Conservation (phyloP, 345 rosid genomes). For the Chamaenerion angustifolium region DNA sequence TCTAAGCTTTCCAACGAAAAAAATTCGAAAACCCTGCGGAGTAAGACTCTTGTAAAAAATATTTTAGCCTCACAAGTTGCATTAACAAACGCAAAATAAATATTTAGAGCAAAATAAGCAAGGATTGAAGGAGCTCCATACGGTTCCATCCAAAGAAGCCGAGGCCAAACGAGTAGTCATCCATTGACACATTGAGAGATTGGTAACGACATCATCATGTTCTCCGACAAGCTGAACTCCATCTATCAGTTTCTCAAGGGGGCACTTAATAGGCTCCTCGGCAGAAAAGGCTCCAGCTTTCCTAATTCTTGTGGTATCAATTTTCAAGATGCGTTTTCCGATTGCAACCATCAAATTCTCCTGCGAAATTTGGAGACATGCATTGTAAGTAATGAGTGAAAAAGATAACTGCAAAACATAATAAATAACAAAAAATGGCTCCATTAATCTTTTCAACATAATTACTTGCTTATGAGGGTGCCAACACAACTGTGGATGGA, state of each 20-base stretch:
- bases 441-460: neutral
- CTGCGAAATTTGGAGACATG: slow-evolving; percentile 11
- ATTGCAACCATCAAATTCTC: slow-evolving; percentile 57
- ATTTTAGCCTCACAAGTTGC: no score
- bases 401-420: neutral
- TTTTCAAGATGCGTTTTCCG: slow-evolving; percentile 44
- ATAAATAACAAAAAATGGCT: neutral
- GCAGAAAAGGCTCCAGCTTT: slow-evolving; percentile 32
- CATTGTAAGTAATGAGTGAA: no score
- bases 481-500: slow-evolving; percentile 63
- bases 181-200: slow-evolving; percentile 72
- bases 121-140: slow-evolving; percentile 14
- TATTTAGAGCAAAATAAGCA: neutral
- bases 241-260: slow-evolving; percentile 45
- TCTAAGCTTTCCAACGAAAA: no score
- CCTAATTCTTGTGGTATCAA: slow-evolving; percentile 47
- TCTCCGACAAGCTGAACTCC: slow-evolving; percentile 62
- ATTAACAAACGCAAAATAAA: neutral
- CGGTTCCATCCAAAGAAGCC: slow-evolving; percentile 66
- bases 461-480: slow-evolving; percentile 76
- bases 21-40: no score
- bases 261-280: slow-evolving; percentile 45
- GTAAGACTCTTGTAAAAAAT: no score
- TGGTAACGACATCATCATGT: slow-evolving; percentile 60
- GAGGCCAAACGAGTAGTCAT: slow-evolving; percentile 61